Conservation (phyloP, 306 rosid species). For the Gastrolobium bilobum region DNA sequence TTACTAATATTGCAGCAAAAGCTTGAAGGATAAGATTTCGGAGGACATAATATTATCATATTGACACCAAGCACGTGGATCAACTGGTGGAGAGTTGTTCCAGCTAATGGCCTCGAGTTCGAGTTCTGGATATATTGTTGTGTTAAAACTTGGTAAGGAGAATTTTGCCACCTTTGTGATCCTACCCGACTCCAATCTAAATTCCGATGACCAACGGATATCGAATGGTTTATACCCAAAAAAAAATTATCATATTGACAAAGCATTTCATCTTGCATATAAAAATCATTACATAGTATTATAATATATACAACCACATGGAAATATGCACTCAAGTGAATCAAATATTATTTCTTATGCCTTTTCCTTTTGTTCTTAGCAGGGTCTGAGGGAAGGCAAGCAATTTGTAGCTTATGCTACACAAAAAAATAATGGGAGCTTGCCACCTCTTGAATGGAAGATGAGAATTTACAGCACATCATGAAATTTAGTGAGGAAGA, state of each 20-base stretch:
- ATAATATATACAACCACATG: slow-evolving; percentile 6
- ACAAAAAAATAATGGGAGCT: neutral
- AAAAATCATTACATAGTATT: neutral
- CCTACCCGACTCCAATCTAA: too few species aligned
- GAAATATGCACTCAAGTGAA: slow-evolving; percentile 24
- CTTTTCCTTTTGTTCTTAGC: neutral
- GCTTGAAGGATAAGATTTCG: neutral
- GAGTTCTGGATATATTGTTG: too few species aligned
- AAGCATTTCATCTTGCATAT: neutral
- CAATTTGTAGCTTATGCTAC: neutral
- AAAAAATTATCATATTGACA: neutral
- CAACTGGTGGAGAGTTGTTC: too few species aligned
- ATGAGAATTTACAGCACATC: neutral
- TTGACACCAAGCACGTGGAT: too few species aligned
- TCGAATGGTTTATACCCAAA: too few species aligned
- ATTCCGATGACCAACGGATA: too few species aligned
- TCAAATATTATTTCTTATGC: slow-evolving; percentile 8
- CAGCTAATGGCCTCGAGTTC: too few species aligned
- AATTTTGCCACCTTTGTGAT: too few species aligned
- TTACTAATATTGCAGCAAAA: neutral
- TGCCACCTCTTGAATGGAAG: neutral
- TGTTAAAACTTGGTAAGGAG: too few species aligned
- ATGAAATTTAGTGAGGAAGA: neutral
- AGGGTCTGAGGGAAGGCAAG: neutral
- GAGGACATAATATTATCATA: neutral